These are phyloP conservation scores for Starmerella bombi DNA, from an alignment of 805 yeast genomes.

Conservation along the genomic window DNA sequence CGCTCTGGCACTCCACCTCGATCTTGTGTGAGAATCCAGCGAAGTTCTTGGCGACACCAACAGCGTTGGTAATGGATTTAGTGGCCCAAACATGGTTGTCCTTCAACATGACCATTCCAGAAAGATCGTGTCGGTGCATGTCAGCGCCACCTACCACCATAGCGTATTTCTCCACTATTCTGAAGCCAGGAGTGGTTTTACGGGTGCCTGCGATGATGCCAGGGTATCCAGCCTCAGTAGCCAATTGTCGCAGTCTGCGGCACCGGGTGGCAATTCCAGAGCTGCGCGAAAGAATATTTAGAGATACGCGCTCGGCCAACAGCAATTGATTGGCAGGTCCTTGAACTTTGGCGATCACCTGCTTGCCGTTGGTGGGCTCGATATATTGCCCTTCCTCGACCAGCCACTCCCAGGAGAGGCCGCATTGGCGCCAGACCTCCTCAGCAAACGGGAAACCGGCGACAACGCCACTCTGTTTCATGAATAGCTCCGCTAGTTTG, in stretches of 20 bases:
- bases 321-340: slow-evolving; percentile 74
- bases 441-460: slow-evolving; percentile 83
- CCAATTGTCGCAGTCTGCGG: slow-evolving; percentile 40
- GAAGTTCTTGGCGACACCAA: slow-evolving; percentile 56
- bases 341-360: slow-evolving; percentile 59
- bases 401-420: slow-evolving; percentile 58
- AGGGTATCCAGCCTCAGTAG: slow-evolving; percentile 52
- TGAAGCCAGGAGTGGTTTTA: slow-evolving; percentile 92
- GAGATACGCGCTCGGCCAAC: slow-evolving; percentile 73
- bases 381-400: slow-evolving; percentile 54
- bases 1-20: slow-evolving; percentile 83
- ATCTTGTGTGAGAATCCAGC: slow-evolving; percentile 84
- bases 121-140: slow-evolving; percentile 79
- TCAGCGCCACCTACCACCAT: slow-evolving; percentile 95
- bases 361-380: slow-evolving; percentile 39
- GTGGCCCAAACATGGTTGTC: slow-evolving; percentile 90
- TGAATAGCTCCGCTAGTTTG: slow-evolving; percentile 63
- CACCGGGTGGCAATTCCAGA: slow-evolving; percentile 83
- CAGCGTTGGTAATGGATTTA: slow-evolving; percentile 82
- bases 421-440: slow-evolving; percentile 71
- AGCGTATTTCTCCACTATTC: slow-evolving; percentile 78
- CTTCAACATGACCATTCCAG: slow-evolving; percentile 91
- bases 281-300: slow-evolving; percentile 67
- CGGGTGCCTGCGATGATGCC: slow-evolving; percentile 93
- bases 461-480: slow-evolving; percentile 68